These are phyloP conservation scores for Grifola frondosa DNA, from an alignment of 1,284 basidiomycete genomes.

Conservation along the genomic window DNA sequence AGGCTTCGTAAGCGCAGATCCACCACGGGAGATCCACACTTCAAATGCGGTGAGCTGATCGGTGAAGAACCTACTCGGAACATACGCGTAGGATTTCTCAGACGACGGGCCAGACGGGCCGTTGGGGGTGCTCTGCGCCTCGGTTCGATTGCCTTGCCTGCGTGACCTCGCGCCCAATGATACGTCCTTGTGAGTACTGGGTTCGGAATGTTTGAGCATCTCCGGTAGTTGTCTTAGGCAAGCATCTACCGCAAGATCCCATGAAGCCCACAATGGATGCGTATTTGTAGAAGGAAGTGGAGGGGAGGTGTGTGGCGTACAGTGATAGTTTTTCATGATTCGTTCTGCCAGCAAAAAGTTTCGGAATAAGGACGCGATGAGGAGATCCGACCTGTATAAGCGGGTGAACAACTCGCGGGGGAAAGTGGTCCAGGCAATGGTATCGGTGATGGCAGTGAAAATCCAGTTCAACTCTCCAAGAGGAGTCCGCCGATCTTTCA, in stretches of 20 bases:
- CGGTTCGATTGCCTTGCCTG: slow-evolving; percentile 22
- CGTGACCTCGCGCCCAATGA: slow-evolving; percentile 32
- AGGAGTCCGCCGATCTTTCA: slow-evolving; percentile 95
- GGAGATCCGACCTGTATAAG: slow-evolving; percentile 92
- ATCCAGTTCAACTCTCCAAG: slow-evolving; percentile 99
- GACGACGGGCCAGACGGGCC: slow-evolving; percentile 36
- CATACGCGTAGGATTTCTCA: slow-evolving; percentile 64
- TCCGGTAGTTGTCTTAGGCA: slow-evolving; percentile 91
- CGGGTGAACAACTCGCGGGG: slow-evolving; percentile 92
- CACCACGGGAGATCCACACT: slow-evolving; percentile 94
- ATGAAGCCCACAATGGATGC: slow-evolving; percentile 94
- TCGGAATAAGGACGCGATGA: slow-evolving; percentile 94
- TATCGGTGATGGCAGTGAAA: slow-evolving; percentile 98
- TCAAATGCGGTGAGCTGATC: slow-evolving; percentile 98
- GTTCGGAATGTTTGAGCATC: slow-evolving; percentile 67
- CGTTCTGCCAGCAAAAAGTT: slow-evolving; percentile 97
- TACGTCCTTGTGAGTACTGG: slow-evolving; percentile 32
- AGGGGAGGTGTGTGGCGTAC: slow-evolving; percentile 94
- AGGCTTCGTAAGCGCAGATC: slow-evolving; percentile 76
- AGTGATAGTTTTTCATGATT: slow-evolving; percentile 98
- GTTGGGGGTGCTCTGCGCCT: slow-evolving; percentile 25
- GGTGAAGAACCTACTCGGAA: slow-evolving; percentile 92
- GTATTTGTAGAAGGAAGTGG: slow-evolving; percentile 93
- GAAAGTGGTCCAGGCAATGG: slow-evolving; percentile 98
- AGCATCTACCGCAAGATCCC: slow-evolving; percentile 98